phyloP scores from a whole-genome alignment of 306 rosid species.

The Acacia acuminata region DNA sequence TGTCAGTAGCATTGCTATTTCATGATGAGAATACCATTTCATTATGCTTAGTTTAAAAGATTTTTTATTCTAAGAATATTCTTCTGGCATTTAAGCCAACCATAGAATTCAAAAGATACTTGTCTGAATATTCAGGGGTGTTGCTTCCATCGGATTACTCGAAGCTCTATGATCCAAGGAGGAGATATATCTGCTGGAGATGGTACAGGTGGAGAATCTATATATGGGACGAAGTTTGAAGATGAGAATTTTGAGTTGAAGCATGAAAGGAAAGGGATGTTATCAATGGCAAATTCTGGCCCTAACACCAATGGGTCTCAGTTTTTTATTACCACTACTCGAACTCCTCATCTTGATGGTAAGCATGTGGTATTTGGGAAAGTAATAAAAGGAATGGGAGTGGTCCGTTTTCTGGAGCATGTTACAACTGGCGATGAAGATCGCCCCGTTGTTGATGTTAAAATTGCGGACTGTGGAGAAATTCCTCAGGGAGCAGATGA shows the following conservation, averaged over 20 bases:
- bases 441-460: constrained; percentile 56
- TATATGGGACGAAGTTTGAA: constrained; percentile 79
- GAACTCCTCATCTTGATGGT: constrained; percentile 84
- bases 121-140: constrained; percentile 58
- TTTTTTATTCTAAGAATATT: not conserved
- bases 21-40: not conserved
- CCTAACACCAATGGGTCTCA: constrained; percentile 87
- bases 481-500: constrained; percentile 70
- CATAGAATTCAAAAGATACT: constrained; percentile 12
- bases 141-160: constrained; percentile 73
- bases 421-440: constrained; percentile 47
- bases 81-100: not conserved
- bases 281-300: constrained; percentile 91
- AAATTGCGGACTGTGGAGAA: constrained; percentile 76
- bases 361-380: constrained; percentile 92
- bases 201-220: constrained; percentile 93
- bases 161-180: constrained; percentile 88
- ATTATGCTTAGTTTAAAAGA: not conserved
- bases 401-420: constrained; percentile 81
- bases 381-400: constrained; percentile 89
- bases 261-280: constrained; percentile 95
- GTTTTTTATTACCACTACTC: constrained; percentile 81
- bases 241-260: constrained; percentile 86
- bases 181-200: constrained; percentile 95
- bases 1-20: not conserved